Percentiles rank a stretch among this genome's conserved stretches.
Conservation (phyloP, 257 asterid species). For the Orobanche coerulescens region DNA sequence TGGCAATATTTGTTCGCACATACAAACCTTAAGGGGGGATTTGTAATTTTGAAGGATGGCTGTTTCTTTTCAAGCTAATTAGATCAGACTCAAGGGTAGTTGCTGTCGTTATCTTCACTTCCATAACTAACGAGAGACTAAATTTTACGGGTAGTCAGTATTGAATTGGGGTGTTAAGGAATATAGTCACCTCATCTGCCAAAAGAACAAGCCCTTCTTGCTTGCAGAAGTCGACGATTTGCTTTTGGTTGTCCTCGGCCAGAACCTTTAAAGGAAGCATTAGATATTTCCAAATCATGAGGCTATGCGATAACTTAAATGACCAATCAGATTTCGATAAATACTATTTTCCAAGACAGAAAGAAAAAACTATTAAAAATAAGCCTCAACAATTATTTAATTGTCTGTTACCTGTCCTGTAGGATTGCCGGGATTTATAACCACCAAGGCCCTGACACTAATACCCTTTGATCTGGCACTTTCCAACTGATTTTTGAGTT, state of each 20-base stretch:
- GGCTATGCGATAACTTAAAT: not conserved
- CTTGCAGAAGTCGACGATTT: constrained; percentile 94
- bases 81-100: too few species aligned
- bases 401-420: constrained; percentile 73
- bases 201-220: constrained; percentile 93
- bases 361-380: not conserved
- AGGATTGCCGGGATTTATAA: constrained; percentile 97
- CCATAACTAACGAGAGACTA: not conserved
- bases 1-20: not conserved
- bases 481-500: constrained; percentile 75
- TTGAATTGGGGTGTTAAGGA: not conserved
- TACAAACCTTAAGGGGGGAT: not conserved
- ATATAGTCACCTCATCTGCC: constrained; percentile 80
- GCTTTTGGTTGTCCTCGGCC: constrained; percentile 51
- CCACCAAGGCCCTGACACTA: constrained; percentile 78
- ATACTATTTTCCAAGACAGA: not conserved
- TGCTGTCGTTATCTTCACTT: not conserved
- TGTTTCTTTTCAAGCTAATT: too few species aligned
- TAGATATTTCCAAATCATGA: constrained; percentile 8
- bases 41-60: not conserved
- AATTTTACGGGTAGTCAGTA: not conserved
- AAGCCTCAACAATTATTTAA: not conserved
- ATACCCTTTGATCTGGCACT: constrained; percentile 71
- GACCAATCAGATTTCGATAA: not conserved
- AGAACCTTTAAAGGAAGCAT: constrained; percentile 28